Evolutionary conservation across 345 rosid species (phyloP).

Genomic region (Lepidium sativum): DNA sequence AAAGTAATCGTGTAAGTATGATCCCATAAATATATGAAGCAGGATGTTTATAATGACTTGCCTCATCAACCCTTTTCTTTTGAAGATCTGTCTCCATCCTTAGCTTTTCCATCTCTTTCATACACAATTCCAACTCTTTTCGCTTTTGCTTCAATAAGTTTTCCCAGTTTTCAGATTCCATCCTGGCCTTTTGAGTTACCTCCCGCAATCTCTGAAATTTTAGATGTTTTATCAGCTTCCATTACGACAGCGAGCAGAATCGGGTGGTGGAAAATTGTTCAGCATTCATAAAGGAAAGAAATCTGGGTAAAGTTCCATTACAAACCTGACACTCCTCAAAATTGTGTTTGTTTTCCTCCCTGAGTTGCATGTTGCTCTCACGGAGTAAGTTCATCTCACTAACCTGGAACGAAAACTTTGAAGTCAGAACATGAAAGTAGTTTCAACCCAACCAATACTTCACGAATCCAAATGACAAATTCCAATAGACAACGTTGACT

Average conservation of each 20-base stretch:
- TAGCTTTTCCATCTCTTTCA: slow-evolving; percentile 63
- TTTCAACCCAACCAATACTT: neutral
- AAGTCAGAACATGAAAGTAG: slow-evolving; percentile 8
- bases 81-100: slow-evolving; percentile 49
- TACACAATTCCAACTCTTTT: slow-evolving; percentile 57
- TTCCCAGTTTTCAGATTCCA: slow-evolving; percentile 43
- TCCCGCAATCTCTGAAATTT: slow-evolving; percentile 66
- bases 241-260: slow-evolving; percentile 1
- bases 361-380: slow-evolving; percentile 90
- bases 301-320: neutral
- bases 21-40: neutral
- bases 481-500: neutral
- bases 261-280: neutral
- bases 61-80: slow-evolving; percentile 72
- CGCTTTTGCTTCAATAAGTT: slow-evolving; percentile 48
- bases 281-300: neutral
- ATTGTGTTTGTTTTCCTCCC: slow-evolving; percentile 96
- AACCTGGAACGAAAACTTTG: slow-evolving; percentile 39
- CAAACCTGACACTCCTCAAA: slow-evolving; percentile 92
- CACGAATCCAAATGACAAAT: neutral
- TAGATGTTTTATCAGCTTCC: slow-evolving; percentile 2
- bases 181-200: slow-evolving; percentile 50
- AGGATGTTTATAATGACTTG: slow-evolving; percentile 22
- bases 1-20: slow-evolving; percentile 18
- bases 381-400: slow-evolving; percentile 87